Evolutionary conservation across 2,329 filamentous ascomycete species (phyloP), one percentile per base, ranked within the genome.

Genomic region (Fragosphaeria purpurea): DNA sequence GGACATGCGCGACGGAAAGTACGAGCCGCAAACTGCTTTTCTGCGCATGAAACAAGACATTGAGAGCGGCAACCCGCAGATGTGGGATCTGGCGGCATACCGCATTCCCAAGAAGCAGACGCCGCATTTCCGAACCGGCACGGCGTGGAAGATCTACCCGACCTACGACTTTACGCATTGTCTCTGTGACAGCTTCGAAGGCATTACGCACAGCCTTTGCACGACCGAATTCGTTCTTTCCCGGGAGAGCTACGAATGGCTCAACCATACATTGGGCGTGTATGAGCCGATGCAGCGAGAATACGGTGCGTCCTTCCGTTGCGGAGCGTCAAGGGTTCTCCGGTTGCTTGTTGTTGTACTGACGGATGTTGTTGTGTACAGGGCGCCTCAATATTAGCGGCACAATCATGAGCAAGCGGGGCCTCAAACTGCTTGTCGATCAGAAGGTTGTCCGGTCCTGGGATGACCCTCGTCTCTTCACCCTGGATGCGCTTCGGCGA

Each of bases 51-150:
- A 95, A 72, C 88, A 95, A 74, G 79, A 88, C 56, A 87, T 88
- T 55, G 79, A 80, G 47, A 83, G 85, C 59, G 83, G 85, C 34
- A 96, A 96, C 46, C 52, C 52, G 6, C 52, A 54, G 44, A 52
- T 95, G 86, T 96, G 91, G 91, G 91, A 97, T 72, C 70, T 95
- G 49, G 86, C 87, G 2, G 91, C 91, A 12, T 97, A 95, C 67
- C 82, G 91, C 54, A 83, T 97, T 50, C 76, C 88, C 54, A 79
- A 85, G 60, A 82, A 86, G 41, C 44, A 79, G 52, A 74, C 74
- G 54, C 76, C 82, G 42, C 88, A 95, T 64, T 82, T 88, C 66
- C 79, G 87, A 38, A 95, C 90, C 0, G 88, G 86, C 34, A 73
- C 79, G 56, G 82, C 85, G 62, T 97, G 90, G 89, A 85, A 82